These are phyloP conservation scores for Sporothrix mexicana DNA, from an alignment of 2,329 filamentous ascomycete species.

Conservation along the genomic window DNA sequence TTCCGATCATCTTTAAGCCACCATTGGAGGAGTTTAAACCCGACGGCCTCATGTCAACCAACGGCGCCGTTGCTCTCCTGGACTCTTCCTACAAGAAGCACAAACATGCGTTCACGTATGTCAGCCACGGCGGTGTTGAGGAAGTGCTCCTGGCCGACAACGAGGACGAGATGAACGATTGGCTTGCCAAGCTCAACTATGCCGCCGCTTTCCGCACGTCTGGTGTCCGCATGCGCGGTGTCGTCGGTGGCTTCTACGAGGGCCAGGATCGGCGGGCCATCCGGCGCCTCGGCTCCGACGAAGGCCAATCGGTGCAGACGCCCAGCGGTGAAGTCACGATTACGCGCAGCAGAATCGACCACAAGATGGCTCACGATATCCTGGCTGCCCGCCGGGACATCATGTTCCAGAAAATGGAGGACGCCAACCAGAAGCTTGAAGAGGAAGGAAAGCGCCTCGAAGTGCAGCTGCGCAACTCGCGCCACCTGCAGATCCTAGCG, in stretches of 20 bases:
- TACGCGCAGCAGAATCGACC: slow-evolving; percentile 74
- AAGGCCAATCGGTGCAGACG: slow-evolving; percentile 65
- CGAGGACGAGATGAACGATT: slow-evolving; percentile 93
- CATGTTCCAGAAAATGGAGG: slow-evolving; percentile 81
- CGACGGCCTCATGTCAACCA: slow-evolving; percentile 89
- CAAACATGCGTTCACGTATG: slow-evolving; percentile 92
- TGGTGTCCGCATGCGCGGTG: slow-evolving; percentile 86
- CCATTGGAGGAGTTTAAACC: slow-evolving; percentile 92
- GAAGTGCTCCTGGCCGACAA: slow-evolving; percentile 90
- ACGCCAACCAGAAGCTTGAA: slow-evolving; percentile 79
- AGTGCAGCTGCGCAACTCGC: slow-evolving; percentile 81
- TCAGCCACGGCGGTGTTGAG: slow-evolving; percentile 83
- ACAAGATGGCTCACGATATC: slow-evolving; percentile 85
- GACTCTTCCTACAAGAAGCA: slow-evolving; percentile 91
- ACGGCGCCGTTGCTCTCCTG: slow-evolving; percentile 85
- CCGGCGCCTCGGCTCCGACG: slow-evolving; percentile 70
- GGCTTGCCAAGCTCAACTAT: slow-evolving; percentile 95
- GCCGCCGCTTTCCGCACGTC: slow-evolving; percentile 92
- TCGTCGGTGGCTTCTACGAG: slow-evolving; percentile 84
- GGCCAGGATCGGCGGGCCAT: slow-evolving; percentile 77
- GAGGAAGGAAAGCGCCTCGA: slow-evolving; percentile 79
- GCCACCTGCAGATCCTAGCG: slow-evolving; percentile 85
- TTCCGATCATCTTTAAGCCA: slow-evolving; percentile 86
- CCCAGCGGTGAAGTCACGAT: slow-evolving; percentile 76
- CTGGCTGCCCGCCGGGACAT: slow-evolving; percentile 79